phyloP scores from a whole-genome alignment of 2,329 filamentous ascomycete species.

The Sclerotinia trifoliorum region DNA sequence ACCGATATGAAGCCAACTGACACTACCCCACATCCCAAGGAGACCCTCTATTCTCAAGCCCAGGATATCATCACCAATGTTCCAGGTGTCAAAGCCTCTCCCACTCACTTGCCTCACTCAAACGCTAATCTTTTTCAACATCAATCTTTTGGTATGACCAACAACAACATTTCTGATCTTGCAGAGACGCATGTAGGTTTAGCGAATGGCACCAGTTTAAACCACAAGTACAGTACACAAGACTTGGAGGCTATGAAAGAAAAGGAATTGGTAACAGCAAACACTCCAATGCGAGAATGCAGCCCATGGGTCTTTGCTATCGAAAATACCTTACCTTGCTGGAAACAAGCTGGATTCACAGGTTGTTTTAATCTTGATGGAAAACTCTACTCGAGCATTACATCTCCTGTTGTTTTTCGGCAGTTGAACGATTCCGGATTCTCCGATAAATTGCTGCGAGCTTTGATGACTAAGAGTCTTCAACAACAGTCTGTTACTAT shows the following conservation, averaged over 20 bases:
- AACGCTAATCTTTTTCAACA: no score
- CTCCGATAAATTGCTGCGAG: not conserved
- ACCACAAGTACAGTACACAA: no score
- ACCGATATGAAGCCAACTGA: no score
- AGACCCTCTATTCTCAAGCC: not conserved
- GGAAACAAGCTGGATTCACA: not conserved
- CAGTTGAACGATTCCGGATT: not conserved
- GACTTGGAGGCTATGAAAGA: not conserved
- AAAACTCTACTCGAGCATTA: not conserved
- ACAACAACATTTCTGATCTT: no score
- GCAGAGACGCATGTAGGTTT: no score
- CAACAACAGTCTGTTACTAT: not conserved
- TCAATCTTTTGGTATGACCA: not conserved
- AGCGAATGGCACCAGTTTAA: not conserved
- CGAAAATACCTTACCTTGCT: not conserved
- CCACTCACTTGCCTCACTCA: no score
- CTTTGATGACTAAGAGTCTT: not conserved
- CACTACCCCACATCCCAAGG: not conserved
- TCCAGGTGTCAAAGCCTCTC: no score
- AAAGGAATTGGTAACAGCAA: no score
- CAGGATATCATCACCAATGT: not conserved
- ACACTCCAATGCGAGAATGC: not conserved
- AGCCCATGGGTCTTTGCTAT: not conserved
- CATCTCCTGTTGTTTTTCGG: not conserved
- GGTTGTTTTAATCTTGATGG: not conserved